Base-by-base conservation (phyloP, 2,329 filamentous ascomycete genomes). In the Neoascochyta sp. region DNA sequence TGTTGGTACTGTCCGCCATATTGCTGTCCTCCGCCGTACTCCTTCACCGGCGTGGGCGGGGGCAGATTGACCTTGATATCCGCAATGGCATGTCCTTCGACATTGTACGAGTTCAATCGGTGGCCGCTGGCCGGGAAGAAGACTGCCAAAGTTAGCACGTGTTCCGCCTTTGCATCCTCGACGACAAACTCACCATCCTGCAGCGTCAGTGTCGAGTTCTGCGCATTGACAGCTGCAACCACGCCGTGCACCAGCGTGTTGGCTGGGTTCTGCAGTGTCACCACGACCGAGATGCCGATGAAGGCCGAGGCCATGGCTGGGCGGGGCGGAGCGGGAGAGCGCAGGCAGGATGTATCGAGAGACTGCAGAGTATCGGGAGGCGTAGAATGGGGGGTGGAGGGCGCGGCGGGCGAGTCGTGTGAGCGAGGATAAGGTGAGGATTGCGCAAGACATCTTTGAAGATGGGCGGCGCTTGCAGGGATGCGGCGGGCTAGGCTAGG, bases 261-360 rank as follows among this genome's bases (percentile, higher is more conserved):
- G 3, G 75, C 72, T 29, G 83, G 81, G 36, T 78, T 70, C 50
- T 74, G 76, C 43, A 92, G 72, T 19, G 81, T 82, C 52, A 92
- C 80, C 38, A 79, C 68, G 65, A 92, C 86, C 38, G 81, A 79
- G 60, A 86, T 75, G 40, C 86, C 86, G 52, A 86, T 78, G 59
- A 90, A 87, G 54, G 79, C 72, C 37, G 73, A 71, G 27, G 54
- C 78, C 80, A 84, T 84, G 47, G 19, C 41, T 35, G 38, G 26
- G 23, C 20, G 7, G 15, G n/a, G n/a, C n/a, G n/a, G n/a, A n/a
- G n/a, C n/a, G n/a, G n/a, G n/a, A n/a, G n/a, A n/a, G n/a, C n/a
- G n/a, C n/a, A n/a, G n/a, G n/a, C n/a, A n/a, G n/a, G n/a, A n/a
- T n/a, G n/a, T n/a, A n/a, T n/a, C n/a, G n/a, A n/a, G n/a, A n/a